Percentiles rank a stretch among this genome's conserved stretches.
phyloP scores from a whole-genome alignment of 208 protist genomes.

The Trypanosoma caninum region DNA sequence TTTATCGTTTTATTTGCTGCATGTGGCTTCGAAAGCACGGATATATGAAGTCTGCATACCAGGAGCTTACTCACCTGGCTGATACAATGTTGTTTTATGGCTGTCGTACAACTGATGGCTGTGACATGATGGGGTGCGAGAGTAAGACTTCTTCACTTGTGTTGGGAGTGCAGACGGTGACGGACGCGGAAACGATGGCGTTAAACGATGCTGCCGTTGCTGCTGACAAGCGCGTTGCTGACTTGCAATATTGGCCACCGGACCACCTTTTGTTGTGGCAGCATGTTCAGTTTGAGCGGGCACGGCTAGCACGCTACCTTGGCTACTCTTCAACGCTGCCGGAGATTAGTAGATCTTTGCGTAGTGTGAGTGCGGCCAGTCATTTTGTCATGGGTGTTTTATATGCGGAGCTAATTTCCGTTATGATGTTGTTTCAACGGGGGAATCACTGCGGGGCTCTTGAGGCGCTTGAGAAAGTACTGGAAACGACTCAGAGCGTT shows the following conservation, averaged over 20 bases:
- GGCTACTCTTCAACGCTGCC: constrained; percentile 31
- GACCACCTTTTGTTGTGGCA: constrained; percentile 70
- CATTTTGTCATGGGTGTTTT: constrained; percentile 68
- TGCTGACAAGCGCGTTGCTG: neutral
- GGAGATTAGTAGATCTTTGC: constrained; percentile 27
- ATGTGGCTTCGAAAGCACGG: constrained; percentile 40
- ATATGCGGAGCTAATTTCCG: constrained; percentile 47
- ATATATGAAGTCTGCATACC: constrained; percentile 56
- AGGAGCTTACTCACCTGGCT: constrained; percentile 38
- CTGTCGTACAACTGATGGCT: neutral
- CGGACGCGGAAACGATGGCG: neutral
- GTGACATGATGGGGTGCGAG: neutral
- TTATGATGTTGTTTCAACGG: constrained; percentile 30
- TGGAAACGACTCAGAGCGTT: constrained; percentile 33
- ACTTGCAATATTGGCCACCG: constrained; percentile 49
- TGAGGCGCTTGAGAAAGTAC: constrained; percentile 21
- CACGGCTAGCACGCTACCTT: constrained; percentile 54
- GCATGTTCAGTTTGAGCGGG: constrained; percentile 50
- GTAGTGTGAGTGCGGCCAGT: constrained; percentile 35
- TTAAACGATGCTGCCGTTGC: neutral
- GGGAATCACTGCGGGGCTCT: constrained; percentile 36
- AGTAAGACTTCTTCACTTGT: neutral
- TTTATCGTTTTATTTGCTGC: constrained; percentile 45
- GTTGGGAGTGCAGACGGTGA: neutral
- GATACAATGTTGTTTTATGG: constrained; percentile 28